Conservation (phyloP, 495 filamentous ascomycete genomes). For the Beverwykella pulmonaria region DNA sequence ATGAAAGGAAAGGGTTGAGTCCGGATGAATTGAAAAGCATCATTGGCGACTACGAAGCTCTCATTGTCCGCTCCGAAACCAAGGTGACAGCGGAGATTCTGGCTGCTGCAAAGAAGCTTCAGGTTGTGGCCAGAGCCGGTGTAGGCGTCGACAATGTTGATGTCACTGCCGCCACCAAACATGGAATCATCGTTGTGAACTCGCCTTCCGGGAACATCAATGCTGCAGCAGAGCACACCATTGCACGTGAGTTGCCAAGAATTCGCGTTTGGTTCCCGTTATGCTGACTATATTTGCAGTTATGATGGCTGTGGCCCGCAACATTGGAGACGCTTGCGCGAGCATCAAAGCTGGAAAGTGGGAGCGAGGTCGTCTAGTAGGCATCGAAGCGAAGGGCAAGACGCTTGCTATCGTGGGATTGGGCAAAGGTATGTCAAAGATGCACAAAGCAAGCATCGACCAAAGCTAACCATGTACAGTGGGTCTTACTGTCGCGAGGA, state of each 20-base stretch:
- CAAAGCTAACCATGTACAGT: slow-evolving; percentile 48
- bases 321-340: slow-evolving; percentile 62
- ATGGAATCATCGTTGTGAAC: slow-evolving; percentile 73
- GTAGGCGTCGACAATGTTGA: slow-evolving; percentile 80
- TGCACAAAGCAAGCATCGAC: neutral
- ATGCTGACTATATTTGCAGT: slow-evolving; percentile 41
- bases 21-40: slow-evolving; percentile 59
- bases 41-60: slow-evolving; percentile 65
- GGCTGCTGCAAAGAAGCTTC: slow-evolving; percentile 59
- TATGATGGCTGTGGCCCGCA: slow-evolving; percentile 66
- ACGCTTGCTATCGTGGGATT: slow-evolving; percentile 68
- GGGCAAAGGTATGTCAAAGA: slow-evolving; percentile 56
- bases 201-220: slow-evolving; percentile 69
- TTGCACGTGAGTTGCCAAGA: slow-evolving; percentile 48
- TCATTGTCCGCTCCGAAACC: slow-evolving; percentile 73
- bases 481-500: slow-evolving; percentile 68
- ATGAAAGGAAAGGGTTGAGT: slow-evolving; percentile 60
- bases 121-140: slow-evolving; percentile 73
- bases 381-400: slow-evolving; percentile 71
- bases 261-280: too few relatives aligned
- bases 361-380: slow-evolving; percentile 69
- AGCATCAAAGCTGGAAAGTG: slow-evolving; percentile 64
- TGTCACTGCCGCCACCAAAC: slow-evolving; percentile 63
- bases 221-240: slow-evolving; percentile 70
- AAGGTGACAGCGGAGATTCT: slow-evolving; percentile 66